phyloP scores from a whole-genome alignment of 2,329 filamentous ascomycete species.

The Beauveria varroae region DNA sequence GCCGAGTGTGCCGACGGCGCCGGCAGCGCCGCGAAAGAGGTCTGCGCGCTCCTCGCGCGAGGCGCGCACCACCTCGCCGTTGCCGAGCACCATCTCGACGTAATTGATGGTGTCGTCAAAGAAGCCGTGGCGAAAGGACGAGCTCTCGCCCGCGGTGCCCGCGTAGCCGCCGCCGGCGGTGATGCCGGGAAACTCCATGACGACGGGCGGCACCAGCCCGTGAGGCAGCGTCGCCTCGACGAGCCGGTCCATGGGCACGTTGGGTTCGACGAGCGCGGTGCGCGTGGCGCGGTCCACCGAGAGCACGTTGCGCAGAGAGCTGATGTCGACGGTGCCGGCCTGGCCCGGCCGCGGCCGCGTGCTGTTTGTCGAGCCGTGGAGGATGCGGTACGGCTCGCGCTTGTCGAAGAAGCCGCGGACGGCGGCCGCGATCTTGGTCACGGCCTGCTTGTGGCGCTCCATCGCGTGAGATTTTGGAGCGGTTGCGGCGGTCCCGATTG shows the following conservation, averaged over 20 bases:
- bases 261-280: constrained; percentile 65
- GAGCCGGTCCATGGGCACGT: constrained; percentile 66
- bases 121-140: constrained; percentile 62
- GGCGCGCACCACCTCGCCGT: constrained; percentile 54
- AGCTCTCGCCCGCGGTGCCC: constrained; percentile 64
- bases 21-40: constrained; percentile 58
- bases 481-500: background rate
- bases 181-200: constrained; percentile 72
- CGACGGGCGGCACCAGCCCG: constrained; percentile 61
- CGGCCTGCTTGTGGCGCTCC: constrained; percentile 43
- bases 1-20: constrained; percentile 61
- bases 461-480: constrained; percentile 22
- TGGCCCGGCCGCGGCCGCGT: constrained; percentile 45
- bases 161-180: constrained; percentile 66
- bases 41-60: constrained; percentile 38
- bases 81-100: constrained; percentile 63
- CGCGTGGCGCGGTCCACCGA: constrained; percentile 46
- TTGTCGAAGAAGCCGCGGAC: constrained; percentile 41
- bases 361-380: constrained; percentile 70
- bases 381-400: constrained; percentile 60
- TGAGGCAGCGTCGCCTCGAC: constrained; percentile 58
- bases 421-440: constrained; percentile 38
- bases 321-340: constrained; percentile 51
- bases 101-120: constrained; percentile 58
- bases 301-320: constrained; percentile 55